Base-by-base conservation (phyloP, 345 rosid species). In the Aegle marmelos region DNA sequence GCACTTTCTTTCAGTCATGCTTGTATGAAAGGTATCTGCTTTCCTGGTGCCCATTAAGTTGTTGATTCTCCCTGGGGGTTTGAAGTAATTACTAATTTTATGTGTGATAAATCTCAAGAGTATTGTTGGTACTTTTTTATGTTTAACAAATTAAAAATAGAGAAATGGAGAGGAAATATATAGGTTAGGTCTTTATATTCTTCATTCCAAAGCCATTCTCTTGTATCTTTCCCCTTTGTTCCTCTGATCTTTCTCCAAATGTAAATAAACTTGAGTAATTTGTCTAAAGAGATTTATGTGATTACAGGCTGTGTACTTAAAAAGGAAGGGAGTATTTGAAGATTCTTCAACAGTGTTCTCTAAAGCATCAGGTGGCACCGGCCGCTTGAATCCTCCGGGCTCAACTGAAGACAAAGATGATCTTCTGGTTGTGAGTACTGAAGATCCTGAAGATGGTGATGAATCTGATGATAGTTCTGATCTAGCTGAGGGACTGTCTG, bases 281-380 rank as follows among this genome's bases (percentile, higher is more conserved):
- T 70, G 36, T 81, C 67, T 83, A 16, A 75, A 64, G 66, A 58
- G 74, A 64, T 75, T 66, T 56, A 37, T 78, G 79, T 78, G 72
- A 50, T 82, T 76, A 79, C 86, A 95, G 99, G 94, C 90, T 50
- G 99, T 92, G 78, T 92, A 93, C 85, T 87, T 95, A 73, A 90
- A 91, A 82, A 86, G 84, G 80, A 89, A 86, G 83, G 87, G 84
- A 76, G 67, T 81, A 56, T 37, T 85, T 65, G 88, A 84, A 64
- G 92, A 88, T 72, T 75, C 88, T 73, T 79, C 93, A 48, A 69
- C 76, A 48, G 45, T 84, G 57, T 78, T 91, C 63, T 79, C 87
- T 21, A 86, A 85, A 70, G 73, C 83, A 78, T 78, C 81, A 64
- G 83, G 86, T 81, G 79, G 84, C 81, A 36, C 85, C 22, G 83